These are phyloP conservation scores for Amanita inopinata DNA, from an alignment of 768 basidiomycete species.

Conservation along the genomic window DNA sequence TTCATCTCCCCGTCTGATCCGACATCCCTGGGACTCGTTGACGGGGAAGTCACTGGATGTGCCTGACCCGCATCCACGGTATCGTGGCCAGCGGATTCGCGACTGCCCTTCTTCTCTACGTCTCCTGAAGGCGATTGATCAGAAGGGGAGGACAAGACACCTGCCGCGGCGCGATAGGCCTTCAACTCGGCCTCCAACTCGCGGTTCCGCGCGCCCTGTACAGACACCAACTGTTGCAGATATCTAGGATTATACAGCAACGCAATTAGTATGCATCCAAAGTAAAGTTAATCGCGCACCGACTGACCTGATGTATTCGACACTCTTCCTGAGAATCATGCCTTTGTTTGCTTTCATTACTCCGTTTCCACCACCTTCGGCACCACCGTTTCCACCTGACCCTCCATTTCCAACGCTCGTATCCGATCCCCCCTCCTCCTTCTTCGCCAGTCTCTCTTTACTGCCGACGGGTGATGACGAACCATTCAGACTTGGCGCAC, in stretches of 20 bases:
- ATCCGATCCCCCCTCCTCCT: conserved; percentile 2
- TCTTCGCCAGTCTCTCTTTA: not conserved
- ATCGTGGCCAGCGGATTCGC: not conserved
- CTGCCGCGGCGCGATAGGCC: conserved; percentile 24
- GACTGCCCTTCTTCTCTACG: not conserved
- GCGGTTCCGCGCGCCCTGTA: conserved; percentile 68
- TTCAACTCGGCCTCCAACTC: conserved; percentile 71
- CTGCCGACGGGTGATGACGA: not conserved
- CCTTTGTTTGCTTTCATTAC: conserved; percentile 89
- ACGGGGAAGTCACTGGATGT: conserved; percentile 5
- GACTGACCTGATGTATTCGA: conserved; percentile 52
- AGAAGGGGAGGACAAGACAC: conserved; percentile 14
- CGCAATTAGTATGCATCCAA: not conserved
- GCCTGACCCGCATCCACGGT: conserved; percentile 3
- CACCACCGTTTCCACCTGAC: conserved; percentile 6
- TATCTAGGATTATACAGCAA: conserved; percentile 32
- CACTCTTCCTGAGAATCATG: conserved; percentile 81
- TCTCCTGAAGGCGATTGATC: conserved; percentile 3
- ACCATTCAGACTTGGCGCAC: not conserved
- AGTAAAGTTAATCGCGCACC: not conserved
- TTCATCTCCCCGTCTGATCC: conserved; percentile 2
- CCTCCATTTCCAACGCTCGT: not conserved
- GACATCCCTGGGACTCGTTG: not conserved
- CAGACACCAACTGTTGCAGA: conserved; percentile 77
- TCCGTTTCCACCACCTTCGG: conserved; percentile 15